A percentile compares a stretch with the other conserved stretches of the same genome.
Conservation (phyloP, 768 basidiomycete species). For the Lactifluus hygrophoroides region DNA sequence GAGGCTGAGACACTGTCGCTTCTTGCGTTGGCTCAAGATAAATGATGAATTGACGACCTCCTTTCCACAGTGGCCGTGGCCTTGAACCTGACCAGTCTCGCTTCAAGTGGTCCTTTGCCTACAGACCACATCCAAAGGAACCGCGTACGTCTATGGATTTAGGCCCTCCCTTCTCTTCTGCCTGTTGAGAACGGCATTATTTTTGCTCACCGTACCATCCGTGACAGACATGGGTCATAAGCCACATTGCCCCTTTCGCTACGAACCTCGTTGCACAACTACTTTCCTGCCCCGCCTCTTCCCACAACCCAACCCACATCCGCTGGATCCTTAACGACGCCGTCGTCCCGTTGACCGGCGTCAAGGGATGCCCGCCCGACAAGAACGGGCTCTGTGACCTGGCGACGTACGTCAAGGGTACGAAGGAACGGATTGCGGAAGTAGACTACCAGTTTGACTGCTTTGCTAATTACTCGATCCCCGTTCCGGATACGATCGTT, state of each 20-base stretch:
- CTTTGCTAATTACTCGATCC: constrained; percentile 38
- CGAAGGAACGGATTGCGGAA: constrained; percentile 31
- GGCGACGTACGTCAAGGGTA: constrained; percentile 31
- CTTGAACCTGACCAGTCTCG: constrained; percentile 38
- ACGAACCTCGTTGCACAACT: constrained; percentile 42
- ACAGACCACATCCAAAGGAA: constrained; percentile 30
- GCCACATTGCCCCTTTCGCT: constrained; percentile 39
- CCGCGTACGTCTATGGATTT: constrained; percentile 20
- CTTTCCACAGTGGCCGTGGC: constrained; percentile 31
- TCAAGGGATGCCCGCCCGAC: constrained; percentile 35
- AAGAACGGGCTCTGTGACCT: constrained; percentile 36
- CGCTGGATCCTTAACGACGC: constrained; percentile 45
- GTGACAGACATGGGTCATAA: constrained; percentile 28
- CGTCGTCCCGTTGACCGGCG: constrained; percentile 37
- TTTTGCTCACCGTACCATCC: neutral
- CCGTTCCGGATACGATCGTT: constrained; percentile 33
- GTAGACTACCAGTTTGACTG: constrained; percentile 38
- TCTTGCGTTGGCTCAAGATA: neutral
- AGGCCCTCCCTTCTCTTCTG: neutral
- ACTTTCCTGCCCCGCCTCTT: constrained; percentile 30
- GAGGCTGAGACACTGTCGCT: neutral
- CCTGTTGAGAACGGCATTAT: neutral
- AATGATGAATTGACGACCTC: neutral
- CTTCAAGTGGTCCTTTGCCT: constrained; percentile 34
- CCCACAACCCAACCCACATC: constrained; percentile 25